A percentile compares a stretch with the other conserved stretches of the same genome.
These are phyloP conservation scores for Aureobasidium namibiae DNA, from an alignment of 2,329 filamentous ascomycete species.

Conservation along the genomic window DNA sequence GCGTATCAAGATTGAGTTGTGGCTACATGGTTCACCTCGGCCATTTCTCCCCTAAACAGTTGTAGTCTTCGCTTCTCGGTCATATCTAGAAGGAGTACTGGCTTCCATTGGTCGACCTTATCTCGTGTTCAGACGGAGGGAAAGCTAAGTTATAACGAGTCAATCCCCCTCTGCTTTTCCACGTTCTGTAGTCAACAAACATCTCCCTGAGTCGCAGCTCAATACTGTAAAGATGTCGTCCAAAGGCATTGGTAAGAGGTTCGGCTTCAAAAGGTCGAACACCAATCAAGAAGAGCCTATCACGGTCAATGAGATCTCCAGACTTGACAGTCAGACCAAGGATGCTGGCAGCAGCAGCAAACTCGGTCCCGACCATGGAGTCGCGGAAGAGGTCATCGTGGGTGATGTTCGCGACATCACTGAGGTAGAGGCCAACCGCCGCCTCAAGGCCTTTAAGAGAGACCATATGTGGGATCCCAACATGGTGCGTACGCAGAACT, in stretches of 20 bases:
- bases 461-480: constrained; percentile 59
- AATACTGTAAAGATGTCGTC: constrained; percentile 12
- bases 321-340: constrained; percentile 10
- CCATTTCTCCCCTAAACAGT: not conserved
- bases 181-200: not conserved
- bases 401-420: constrained; percentile 17
- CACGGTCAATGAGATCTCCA: constrained; percentile 11
- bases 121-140: not conserved
- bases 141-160: constrained; percentile 1
- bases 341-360: constrained; percentile 13
- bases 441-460: constrained; percentile 49
- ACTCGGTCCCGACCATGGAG: constrained; percentile 16
- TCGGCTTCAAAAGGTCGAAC: constrained; percentile 20
- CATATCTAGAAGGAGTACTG: not conserved
- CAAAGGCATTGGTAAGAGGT: constrained; percentile 15
- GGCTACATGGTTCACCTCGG: not conserved
- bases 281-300: constrained; percentile 15
- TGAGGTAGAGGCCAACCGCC: constrained; percentile 20
- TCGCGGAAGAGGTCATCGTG: constrained; percentile 14
- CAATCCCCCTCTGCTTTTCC: not conserved
- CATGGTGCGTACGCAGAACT: constrained; percentile 26
- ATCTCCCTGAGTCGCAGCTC: not conserved
- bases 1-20: not conserved
- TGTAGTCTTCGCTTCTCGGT: not conserved
- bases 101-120: not conserved